Conservation (phyloP, 257 asterid species). For the Henckelia pumila region DNA sequence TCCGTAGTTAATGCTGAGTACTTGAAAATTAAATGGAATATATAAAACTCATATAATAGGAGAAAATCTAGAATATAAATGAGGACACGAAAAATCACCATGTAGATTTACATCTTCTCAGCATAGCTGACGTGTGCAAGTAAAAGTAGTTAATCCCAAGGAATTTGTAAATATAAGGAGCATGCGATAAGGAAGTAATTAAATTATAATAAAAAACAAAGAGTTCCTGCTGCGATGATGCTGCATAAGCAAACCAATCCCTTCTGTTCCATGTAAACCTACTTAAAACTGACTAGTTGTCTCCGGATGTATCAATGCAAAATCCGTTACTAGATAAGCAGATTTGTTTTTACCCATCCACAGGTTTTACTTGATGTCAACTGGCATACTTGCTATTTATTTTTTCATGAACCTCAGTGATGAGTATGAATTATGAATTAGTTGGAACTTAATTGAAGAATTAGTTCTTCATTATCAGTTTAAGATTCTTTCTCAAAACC, state of each 20-base stretch:
- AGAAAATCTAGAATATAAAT: not conserved
- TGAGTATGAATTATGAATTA: not conserved
- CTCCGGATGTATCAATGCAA: not conserved
- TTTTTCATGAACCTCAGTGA: not conserved
- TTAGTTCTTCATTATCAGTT: not conserved
- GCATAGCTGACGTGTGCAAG: not conserved
- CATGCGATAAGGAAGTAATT: too few relatives aligned
- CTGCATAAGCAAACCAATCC: not conserved
- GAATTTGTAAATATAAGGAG: not conserved
- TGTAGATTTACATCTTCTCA: not conserved
- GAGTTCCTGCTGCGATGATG: not conserved
- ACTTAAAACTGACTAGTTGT: too few relatives aligned
- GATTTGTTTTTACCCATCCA: not conserved
- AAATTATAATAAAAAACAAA: too few relatives aligned
- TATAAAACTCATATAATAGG: conserved; percentile 3
- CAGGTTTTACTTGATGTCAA: not conserved
- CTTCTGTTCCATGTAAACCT: too few relatives aligned
- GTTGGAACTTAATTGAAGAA: not conserved
- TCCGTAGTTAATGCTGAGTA: conserved; percentile 1
- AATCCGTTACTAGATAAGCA: not conserved
- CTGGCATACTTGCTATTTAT: not conserved
- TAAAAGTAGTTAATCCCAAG: not conserved
- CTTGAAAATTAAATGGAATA: not conserved
- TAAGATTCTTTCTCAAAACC: not conserved
- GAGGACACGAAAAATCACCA: not conserved